Base-by-base conservation (phyloP, 306 rosid genomes). In the Aeschynomene evenia region DNA sequence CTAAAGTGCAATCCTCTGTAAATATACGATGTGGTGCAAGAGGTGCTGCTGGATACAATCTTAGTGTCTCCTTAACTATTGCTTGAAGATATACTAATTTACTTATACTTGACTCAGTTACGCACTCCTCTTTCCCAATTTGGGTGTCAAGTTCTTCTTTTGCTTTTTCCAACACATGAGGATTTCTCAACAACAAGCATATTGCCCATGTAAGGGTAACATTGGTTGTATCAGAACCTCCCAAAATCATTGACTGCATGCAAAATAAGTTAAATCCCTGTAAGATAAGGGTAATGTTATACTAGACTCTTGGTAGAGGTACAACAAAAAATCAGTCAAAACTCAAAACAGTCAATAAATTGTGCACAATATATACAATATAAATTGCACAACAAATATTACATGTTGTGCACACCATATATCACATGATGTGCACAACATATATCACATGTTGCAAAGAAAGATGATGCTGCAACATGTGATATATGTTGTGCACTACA, bases 61-160 rank as follows among this genome's bases (percentile, higher is more conserved):
- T 69, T 2, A 77, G 2, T 31, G 81, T 69, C 42, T 76, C 80
- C 43, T 76, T 68, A 1, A 77, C 55, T 54, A 70, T 54, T 3
- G 77, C 81, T 9, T 70, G 68, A 70, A 77, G 81, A 63, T 77
- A 77, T 3, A 29, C 72, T 1, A 77, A 24, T 18, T 70, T 70
- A 9, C 3, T 70, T 46, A 39, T 51, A 49, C 60, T 71, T 2
- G 28, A 42, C 3, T 77, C 81, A 2, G 0, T 33, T 45, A 70
- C 6, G 0, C 6, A 8, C 33, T 29, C 36, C 5, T 70, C 81
- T 29, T 77, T 55, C 1, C 72, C 81, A 63, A 77, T 23, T 12
- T 77, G 43, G 5, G 0, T 40, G 14, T 62, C 14, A 11, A 77
- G 61, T 61, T 77, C 81, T 61, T 69, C 66, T 63, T 55, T 70